Base-by-base conservation (phyloP, 2,329 filamentous ascomycete genomes). In the Mycosphaerelloides madeirae region DNA sequence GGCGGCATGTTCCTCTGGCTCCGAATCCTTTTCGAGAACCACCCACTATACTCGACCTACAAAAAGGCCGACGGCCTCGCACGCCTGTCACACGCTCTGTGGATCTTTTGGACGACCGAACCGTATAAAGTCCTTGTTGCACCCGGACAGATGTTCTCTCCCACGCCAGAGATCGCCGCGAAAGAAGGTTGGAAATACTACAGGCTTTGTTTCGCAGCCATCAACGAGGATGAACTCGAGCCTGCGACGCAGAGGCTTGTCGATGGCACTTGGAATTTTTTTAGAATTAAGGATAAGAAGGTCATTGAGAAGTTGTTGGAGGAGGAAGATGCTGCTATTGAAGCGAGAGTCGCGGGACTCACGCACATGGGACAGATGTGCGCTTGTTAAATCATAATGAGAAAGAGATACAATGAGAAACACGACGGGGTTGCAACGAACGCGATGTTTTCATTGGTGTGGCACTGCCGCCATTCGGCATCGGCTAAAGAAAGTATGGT, bases 1-100 rank as follows among this genome's bases (percentile, higher is more conserved):
- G 90, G 83, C 29, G 90, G 90, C 61, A 96, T 96, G 89, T 96
- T 95, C 65, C 68, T 94, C 44, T 96, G 90, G 90, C 59, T 95
- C 3, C 76, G 79, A 44, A 68, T 93, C 49, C 75, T 81, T 61
- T 84, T 89, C 56, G 78, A 84, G 43, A 71, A 73, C 2, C 89
- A 95, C 61, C 87, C 87, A 11, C 74, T 95, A 12, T 82, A 73
- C 63, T 64, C 65, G 19, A 62, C 70, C 32, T 65, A 78, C 29
- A 68, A 85, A 15, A 56, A 53, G 7, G 41, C 54, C 11, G 43
- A 39, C 33, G 68, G 76, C 38, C 73, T 77, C 0, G 63, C 76
- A 8, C 69, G 73, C 18, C 73, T 95, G 1, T 72, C 78, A 3
- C 72, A 70, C 13, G 85, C 84, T 0, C 70, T 94, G 16, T 84